phyloP scores from a whole-genome alignment of 345 rosid species.

The Hevea brasiliensis region DNA sequence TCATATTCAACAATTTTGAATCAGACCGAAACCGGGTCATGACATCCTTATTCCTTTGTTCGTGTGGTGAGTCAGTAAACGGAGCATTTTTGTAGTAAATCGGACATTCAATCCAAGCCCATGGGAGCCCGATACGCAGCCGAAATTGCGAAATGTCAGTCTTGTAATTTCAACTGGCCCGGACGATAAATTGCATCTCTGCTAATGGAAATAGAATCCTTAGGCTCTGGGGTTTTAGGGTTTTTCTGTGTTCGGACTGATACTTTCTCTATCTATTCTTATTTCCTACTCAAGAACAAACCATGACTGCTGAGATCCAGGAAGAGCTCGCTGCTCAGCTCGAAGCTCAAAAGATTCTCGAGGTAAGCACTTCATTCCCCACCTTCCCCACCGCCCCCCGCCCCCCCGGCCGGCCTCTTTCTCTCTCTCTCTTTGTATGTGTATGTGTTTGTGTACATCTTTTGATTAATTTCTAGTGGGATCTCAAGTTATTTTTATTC shows the following conservation, averaged over 20 bases:
- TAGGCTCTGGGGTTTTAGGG: constrained; percentile 7
- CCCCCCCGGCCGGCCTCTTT: no score
- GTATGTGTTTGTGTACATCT: background rate
- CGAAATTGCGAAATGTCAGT: background rate
- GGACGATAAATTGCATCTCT: background rate
- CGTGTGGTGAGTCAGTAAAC: no score
- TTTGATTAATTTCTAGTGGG: background rate
- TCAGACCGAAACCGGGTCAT: no score
- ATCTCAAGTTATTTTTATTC: background rate
- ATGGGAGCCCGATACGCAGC: background rate
- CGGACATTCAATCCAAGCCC: no score
- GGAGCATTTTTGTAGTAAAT: no score
- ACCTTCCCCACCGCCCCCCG: no score
- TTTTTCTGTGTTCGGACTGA: background rate
- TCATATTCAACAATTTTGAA: no score
- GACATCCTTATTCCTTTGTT: no score
- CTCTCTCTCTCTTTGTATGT: background rate
- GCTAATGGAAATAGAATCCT: no score
- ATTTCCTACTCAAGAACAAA: background rate
- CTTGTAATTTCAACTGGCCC: background rate
- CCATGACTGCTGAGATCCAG: constrained; percentile 64
- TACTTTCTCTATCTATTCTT: background rate
- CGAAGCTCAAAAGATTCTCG: constrained; percentile 55
- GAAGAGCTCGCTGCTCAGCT: constrained; percentile 68
- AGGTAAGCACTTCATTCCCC: constrained; percentile 38